phyloP scores from a whole-genome alignment of 2,329 filamentous ascomycete genomes.

The Lachnellula cervina region DNA sequence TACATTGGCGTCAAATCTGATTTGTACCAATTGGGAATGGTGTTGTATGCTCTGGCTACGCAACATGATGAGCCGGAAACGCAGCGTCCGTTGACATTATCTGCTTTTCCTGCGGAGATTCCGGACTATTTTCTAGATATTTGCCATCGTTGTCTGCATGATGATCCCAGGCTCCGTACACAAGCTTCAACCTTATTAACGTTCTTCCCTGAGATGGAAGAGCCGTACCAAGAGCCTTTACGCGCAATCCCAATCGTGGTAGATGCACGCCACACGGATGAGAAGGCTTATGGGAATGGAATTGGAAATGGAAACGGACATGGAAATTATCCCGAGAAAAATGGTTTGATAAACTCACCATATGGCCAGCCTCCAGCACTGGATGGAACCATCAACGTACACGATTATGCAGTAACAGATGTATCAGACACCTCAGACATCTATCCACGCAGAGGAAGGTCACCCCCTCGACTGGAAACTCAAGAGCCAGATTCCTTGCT shows the following conservation, averaged over 20 bases:
- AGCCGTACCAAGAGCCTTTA: slow-evolving; percentile 13
- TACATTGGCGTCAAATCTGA: slow-evolving; percentile 98
- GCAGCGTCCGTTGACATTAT: slow-evolving; percentile 63
- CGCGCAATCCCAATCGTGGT: slow-evolving; percentile 26
- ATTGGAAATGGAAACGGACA: slow-evolving; percentile 1
- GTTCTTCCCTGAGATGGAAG: slow-evolving; percentile 54
- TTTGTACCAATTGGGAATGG: slow-evolving; percentile 91
- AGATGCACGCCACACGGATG: slow-evolving; percentile 22
- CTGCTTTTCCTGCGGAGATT: slow-evolving; percentile 51
- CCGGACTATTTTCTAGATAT: slow-evolving; percentile 79
- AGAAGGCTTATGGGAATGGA: slow-evolving; percentile 3
- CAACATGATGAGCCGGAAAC: slow-evolving; percentile 87
- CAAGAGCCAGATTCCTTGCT: background rate
- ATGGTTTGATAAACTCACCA: slow-evolving; percentile 8
- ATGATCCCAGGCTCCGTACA: slow-evolving; percentile 65
- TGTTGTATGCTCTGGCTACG: slow-evolving; percentile 85
- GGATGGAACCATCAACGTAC: slow-evolving; percentile 13
- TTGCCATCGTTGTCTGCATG: slow-evolving; percentile 66
- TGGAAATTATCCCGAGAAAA: slow-evolving; percentile 7
- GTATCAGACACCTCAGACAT: slow-evolving; percentile 23
- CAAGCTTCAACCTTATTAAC: slow-evolving; percentile 68
- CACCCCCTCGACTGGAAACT: slow-evolving; percentile 21
- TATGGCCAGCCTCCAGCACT: slow-evolving; percentile 9
- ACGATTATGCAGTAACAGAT: slow-evolving; percentile 26
- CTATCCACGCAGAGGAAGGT: slow-evolving; percentile 28